A percentile compares a stretch with the other conserved stretches of the same genome.
These are phyloP conservation scores for Fusarium buharicum DNA, from an alignment of 2,329 filamentous ascomycete genomes.

Conservation along the genomic window DNA sequence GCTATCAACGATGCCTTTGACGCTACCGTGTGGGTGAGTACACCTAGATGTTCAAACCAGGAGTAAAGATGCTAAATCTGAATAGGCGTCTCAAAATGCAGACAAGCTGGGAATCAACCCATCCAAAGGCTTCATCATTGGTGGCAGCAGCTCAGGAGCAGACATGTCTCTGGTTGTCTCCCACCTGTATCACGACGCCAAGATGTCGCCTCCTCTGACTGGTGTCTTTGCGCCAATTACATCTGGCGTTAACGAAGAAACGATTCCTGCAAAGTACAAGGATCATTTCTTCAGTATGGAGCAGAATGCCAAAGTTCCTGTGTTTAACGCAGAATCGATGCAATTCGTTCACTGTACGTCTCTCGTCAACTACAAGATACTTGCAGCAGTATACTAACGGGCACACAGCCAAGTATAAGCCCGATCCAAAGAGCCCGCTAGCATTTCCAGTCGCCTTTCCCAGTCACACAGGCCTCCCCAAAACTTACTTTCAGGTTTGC, in stretches of 20 bases:
- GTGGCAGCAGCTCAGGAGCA: slow-evolving; percentile 45
- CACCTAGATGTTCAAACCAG: too few species aligned
- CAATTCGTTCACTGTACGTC: slow-evolving; percentile 41
- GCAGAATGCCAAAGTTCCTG: slow-evolving; percentile 42
- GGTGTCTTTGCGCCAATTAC: slow-evolving; percentile 44
- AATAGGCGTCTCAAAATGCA: slow-evolving; percentile 34
- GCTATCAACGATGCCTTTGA: slow-evolving; percentile 46
- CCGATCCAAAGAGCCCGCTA: slow-evolving; percentile 38
- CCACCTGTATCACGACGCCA: slow-evolving; percentile 36
- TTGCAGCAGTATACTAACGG: background rate
- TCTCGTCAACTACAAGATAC: background rate
- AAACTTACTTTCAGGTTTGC: slow-evolving; percentile 49
- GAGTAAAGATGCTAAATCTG: background rate
- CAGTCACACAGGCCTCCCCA: slow-evolving; percentile 40
- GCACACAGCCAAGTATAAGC: slow-evolving; percentile 42
- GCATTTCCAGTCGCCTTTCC: slow-evolving; percentile 42
- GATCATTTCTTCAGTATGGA: slow-evolving; percentile 45
- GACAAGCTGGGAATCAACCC: slow-evolving; percentile 42
- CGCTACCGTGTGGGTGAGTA: slow-evolving; percentile 42
- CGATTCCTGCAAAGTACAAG: slow-evolving; percentile 46
- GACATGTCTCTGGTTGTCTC: slow-evolving; percentile 45
- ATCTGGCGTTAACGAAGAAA: slow-evolving; percentile 33
- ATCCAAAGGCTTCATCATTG: slow-evolving; percentile 37
- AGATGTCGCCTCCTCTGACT: slow-evolving; percentile 40
- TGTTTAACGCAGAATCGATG: slow-evolving; percentile 39